Evolutionary conservation across 2,329 filamentous ascomycete genomes (phyloP).

Genomic region (Raffaelea deltoideospora): DNA sequence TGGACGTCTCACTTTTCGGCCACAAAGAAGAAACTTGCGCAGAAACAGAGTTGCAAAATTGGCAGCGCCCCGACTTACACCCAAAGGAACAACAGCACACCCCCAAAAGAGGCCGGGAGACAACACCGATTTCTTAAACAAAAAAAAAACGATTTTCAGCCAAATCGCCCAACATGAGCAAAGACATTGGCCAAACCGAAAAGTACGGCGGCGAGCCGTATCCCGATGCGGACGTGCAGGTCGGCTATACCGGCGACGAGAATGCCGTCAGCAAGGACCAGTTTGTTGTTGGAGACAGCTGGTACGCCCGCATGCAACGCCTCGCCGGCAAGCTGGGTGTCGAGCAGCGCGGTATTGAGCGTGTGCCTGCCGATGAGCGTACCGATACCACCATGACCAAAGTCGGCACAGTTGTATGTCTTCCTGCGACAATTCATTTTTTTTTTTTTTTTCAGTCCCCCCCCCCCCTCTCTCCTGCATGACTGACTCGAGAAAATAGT

Average conservation of each 20-base stretch:
- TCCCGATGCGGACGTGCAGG: conserved; percentile 5
- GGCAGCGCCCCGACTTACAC: no score
- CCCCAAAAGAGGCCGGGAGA: no score
- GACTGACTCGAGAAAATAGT: conserved; percentile 25
- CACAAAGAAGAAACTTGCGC: no score
- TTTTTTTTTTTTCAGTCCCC: neutral
- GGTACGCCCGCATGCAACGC: conserved; percentile 27
- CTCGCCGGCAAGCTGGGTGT: conserved; percentile 50
- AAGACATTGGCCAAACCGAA: no score
- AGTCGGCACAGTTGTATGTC: conserved; percentile 54
- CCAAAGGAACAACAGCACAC: no score
- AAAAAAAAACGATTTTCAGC: no score
- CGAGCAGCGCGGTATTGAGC: conserved; percentile 62
- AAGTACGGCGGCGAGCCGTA: conserved; percentile 7
- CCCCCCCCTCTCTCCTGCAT: neutral
- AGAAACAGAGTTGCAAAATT: no score
- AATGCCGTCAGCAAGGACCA: conserved; percentile 10
- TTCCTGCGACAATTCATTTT: neutral
- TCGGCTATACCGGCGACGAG: conserved; percentile 11
- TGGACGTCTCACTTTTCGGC: no score
- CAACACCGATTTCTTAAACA: no score
- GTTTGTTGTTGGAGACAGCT: conserved; percentile 15
- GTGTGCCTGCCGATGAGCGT: conserved; percentile 55
- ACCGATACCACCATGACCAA: conserved; percentile 50
- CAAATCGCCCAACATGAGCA: conserved; percentile 1